phyloP scores from a whole-genome alignment of 495 filamentous ascomycete species.

The Bacidia gigantensis region DNA sequence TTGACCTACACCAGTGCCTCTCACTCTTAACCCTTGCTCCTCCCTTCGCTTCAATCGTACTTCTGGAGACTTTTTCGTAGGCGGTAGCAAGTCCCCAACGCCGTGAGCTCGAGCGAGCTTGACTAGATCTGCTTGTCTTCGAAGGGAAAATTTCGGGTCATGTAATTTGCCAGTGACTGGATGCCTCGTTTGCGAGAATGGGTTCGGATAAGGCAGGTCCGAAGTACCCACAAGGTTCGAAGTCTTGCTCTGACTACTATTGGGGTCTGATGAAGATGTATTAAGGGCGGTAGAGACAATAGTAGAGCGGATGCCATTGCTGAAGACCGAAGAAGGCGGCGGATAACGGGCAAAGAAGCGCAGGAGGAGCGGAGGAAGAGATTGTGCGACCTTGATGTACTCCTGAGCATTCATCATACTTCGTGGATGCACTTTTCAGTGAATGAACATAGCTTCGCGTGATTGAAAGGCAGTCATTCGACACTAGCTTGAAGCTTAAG shows the following conservation, averaged over 20 bases:
- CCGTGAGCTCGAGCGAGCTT: constrained; percentile 70
- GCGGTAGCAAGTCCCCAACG: constrained; percentile 73
- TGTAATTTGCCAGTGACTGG: constrained; percentile 64
- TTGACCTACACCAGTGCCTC: constrained; percentile 85
- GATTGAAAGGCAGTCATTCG: no score
- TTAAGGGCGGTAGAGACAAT: constrained; percentile 21
- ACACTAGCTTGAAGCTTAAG: no score
- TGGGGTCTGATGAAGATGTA: constrained; percentile 22
- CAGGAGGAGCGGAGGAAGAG: constrained; percentile 59
- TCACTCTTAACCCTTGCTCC: constrained; percentile 64
- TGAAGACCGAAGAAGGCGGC: constrained; percentile 34
- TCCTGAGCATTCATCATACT: constrained; percentile 19
- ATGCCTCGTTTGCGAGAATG: constrained; percentile 61
- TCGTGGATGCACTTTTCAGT: no score
- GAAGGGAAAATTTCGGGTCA: constrained; percentile 63
- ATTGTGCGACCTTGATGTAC: constrained; percentile 47
- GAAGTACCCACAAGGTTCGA: constrained; percentile 20
- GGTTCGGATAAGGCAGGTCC: constrained; percentile 40
- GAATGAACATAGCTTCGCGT: no score
- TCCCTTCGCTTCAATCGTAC: constrained; percentile 48
- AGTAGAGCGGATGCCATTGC: constrained; percentile 27
- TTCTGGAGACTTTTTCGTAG: constrained; percentile 59
- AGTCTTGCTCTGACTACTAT: constrained; percentile 12
- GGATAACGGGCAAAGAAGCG: constrained; percentile 86
- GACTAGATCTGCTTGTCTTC: constrained; percentile 81